A percentile compares a stretch with the other conserved stretches of the same genome.
These are phyloP conservation scores for Wallacemonas collosoma DNA, from an alignment of 208 protist species.

Conservation along the genomic window DNA sequence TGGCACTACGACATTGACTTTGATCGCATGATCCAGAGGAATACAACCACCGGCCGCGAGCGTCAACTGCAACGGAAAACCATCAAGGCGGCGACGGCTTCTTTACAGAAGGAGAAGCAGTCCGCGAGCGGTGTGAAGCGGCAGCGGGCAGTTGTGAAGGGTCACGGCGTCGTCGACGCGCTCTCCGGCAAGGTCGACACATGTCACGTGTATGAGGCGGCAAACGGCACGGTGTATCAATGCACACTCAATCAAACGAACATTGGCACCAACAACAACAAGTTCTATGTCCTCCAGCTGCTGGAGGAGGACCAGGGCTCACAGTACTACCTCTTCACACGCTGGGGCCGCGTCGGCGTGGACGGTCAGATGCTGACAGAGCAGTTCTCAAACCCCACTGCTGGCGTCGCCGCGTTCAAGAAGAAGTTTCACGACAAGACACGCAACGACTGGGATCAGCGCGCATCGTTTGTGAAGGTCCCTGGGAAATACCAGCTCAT, in stretches of 20 bases:
- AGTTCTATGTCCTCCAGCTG: constrained; percentile 88
- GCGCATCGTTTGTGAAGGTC: constrained; percentile 51
- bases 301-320: constrained; percentile 53
- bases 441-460: constrained; percentile 46
- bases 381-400: constrained; percentile 18
- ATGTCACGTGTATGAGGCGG: constrained; percentile 63
- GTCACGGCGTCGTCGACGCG: constrained; percentile 71
- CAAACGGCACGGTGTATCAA: constrained; percentile 55
- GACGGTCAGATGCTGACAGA: constrained; percentile 56
- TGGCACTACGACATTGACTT: constrained; percentile 44
- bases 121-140: constrained; percentile 23
- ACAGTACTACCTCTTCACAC: constrained; percentile 65
- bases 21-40: constrained; percentile 34
- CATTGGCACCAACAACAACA: constrained; percentile 80
- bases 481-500: constrained; percentile 74
- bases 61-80: constrained; percentile 19
- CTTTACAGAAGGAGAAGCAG: constrained; percentile 24
- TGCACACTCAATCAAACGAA: constrained; percentile 88
- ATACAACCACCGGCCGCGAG: constrained; percentile 19
- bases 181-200: constrained; percentile 45
- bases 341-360: constrained; percentile 81
- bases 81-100: constrained; percentile 19
- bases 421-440: constrained; percentile 69
- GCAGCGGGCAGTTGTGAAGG: constrained; percentile 56
- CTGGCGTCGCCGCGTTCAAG: constrained; percentile 43